Base-by-base conservation (phyloP, 192 early-diverging fungal species). In the Haplosporangium gracile region DNA sequence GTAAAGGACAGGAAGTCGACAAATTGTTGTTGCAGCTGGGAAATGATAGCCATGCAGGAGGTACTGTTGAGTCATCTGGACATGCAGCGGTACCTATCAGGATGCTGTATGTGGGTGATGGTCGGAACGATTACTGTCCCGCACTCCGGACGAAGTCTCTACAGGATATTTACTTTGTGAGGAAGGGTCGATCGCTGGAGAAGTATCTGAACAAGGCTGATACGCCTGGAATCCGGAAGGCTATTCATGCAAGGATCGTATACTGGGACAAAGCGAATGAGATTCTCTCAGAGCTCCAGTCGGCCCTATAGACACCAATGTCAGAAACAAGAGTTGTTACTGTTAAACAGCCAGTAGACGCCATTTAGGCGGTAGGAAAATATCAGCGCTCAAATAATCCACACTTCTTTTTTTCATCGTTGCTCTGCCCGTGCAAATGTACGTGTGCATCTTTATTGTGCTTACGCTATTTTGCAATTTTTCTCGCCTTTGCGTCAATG, bases 1-100 rank as follows among this genome's bases (percentile, higher is more conserved):
- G 94, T 57, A 95, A 95, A 89, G 94, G 94, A 68, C 73, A 87
- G 18, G 83, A 86, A 32, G 29, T 82, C 22, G 80, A 88, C 60
- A 78, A 72, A 43, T 43, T 82, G 13, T 18, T 88, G 15, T 45
- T 45, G 20, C 15, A 68, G 2, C 71, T 72, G 40, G 39, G 70
- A 24, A 74, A n/a, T 15, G 26, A 24, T 51, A 22, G 18, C n/a
- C 42, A 47, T 0, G 29, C 26, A 39, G 24, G 68, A 42, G 10
- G 5, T 10, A 9, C 55, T 57, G 22, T 39, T 18, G 38, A 5
- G 53, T 32, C 49, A 8, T 5, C 22, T 71, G 68, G 24, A 5
- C 7, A 24, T 0, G 26, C 2, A 24, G 29, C 68, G n/a, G 7
- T n/a, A 4, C 5, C 45, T 13, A 32, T 53, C 24, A 75, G 68